These are phyloP conservation scores for Globisporangium takayamanum DNA, from an alignment of 352 stramenopile genomes.

Conservation along the genomic window DNA sequence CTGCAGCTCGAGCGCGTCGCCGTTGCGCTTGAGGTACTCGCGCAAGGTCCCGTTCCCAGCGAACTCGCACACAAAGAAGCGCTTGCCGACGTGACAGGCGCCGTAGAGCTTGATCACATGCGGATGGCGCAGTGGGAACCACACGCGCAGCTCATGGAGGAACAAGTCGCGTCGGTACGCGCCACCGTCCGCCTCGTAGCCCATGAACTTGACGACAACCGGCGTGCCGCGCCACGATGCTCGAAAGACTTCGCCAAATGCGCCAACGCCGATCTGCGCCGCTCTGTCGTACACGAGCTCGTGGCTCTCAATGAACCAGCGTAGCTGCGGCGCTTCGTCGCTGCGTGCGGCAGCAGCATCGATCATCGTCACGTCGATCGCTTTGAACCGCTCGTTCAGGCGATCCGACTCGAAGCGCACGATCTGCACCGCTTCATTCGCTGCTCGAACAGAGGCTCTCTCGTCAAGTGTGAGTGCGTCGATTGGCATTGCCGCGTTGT, in stretches of 20 bases:
- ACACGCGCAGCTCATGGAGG: constrained; percentile 4
- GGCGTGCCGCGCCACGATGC: constrained; percentile 1
- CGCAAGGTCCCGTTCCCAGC: neutral
- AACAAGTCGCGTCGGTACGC: neutral
- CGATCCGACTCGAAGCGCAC: neutral
- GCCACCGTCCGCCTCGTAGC: neutral
- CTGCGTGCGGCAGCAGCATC: neutral
- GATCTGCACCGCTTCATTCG: neutral
- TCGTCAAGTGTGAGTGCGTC: too few relatives aligned
- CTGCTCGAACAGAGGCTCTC: neutral
- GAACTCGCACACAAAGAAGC: constrained; percentile 9
- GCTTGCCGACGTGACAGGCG: constrained; percentile 7
- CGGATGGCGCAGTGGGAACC: constrained; percentile 3
- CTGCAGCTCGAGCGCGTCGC: neutral
- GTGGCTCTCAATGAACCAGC: constrained; percentile 2
- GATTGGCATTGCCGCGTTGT: too few relatives aligned
- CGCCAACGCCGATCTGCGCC: neutral
- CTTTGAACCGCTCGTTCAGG: neutral
- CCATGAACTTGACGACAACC: constrained; percentile 16
- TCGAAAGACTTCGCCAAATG: constrained; percentile 6
- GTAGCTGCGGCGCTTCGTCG: neutral
- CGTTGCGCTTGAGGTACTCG: neutral
- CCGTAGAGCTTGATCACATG: constrained; percentile 5
- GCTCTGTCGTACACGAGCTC: constrained; percentile 1
- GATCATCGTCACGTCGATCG: too few relatives aligned